Evolutionary conservation across 352 stramenopile species (phyloP).

Genomic region (Globisporangium camurandrum): DNA sequence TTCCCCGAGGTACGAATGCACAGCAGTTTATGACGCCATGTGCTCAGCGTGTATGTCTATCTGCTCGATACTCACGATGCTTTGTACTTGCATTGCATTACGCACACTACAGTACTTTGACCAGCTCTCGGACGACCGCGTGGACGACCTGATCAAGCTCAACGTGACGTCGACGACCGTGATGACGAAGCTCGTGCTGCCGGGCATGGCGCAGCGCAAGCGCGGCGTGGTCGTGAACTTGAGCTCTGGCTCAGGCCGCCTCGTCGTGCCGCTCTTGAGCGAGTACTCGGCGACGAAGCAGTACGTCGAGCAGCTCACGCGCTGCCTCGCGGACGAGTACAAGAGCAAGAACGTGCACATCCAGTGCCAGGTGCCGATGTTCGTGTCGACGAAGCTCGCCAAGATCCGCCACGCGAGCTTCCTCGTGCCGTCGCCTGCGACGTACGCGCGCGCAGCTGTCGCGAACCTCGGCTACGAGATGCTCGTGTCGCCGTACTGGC

Average conservation of each 20-base stretch:
- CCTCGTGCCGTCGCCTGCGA: conserved; percentile 87
- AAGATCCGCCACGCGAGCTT: conserved; percentile 96
- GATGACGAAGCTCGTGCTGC: conserved; percentile 84
- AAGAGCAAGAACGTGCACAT: conserved; percentile 89
- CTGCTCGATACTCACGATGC: too few species aligned
- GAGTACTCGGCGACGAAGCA: conserved; percentile 98
- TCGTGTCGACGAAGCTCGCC: conserved; percentile 98
- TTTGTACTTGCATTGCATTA: too few species aligned
- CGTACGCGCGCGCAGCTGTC: conserved; percentile 90
- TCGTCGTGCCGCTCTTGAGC: conserved; percentile 93
- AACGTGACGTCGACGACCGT: conserved; percentile 70
- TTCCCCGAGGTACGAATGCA: conserved; percentile 75
- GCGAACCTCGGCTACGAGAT: conserved; percentile 91
- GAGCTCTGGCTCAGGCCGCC: conserved; percentile 92
- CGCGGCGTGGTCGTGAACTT: conserved; percentile 97
- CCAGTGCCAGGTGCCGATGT: conserved; percentile 98
- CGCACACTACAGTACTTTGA: conserved; percentile 91
- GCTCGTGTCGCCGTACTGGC: conserved; percentile 92
- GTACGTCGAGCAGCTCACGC: conserved; percentile 96
- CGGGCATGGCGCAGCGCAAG: conserved; percentile 93
- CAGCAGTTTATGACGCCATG: neutral
- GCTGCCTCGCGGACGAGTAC: conserved; percentile 95
- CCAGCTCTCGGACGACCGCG: conserved; percentile 91
- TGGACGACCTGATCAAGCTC: conserved; percentile 89
- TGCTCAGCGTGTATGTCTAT: conserved; percentile 3